phyloP scores from a whole-genome alignment of 139 green algal genomes.

The Chlorella sorokiniana region DNA sequence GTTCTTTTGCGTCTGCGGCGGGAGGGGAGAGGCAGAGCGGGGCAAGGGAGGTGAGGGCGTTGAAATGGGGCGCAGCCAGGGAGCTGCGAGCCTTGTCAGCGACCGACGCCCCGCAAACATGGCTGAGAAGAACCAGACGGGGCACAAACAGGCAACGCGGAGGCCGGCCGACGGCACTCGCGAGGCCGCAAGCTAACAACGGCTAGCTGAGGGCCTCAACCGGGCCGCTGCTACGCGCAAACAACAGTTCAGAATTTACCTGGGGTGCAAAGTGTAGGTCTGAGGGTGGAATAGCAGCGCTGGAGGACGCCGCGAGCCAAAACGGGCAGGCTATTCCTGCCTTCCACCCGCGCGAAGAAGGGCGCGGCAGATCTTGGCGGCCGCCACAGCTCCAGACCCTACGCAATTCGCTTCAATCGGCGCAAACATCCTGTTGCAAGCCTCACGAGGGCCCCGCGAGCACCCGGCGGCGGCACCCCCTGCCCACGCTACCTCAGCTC shows the following conservation, averaged over 20 bases:
- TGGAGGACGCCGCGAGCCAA: no score
- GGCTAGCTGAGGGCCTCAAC: not conserved
- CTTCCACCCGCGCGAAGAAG: no score
- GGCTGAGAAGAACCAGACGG: not conserved
- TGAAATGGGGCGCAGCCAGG: not conserved
- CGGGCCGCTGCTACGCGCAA: not conserved
- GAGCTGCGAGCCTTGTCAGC: not conserved
- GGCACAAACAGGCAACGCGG: not conserved
- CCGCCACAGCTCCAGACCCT: no score
- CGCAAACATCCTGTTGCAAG: no score
- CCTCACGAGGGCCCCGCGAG: no score
- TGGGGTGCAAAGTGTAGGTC: not conserved
- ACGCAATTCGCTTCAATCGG: no score
- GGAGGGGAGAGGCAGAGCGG: not conserved
- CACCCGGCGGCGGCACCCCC: no score
- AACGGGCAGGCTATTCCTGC: no score
- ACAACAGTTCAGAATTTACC: not conserved
- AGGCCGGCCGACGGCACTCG: not conserved
- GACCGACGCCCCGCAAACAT: no score
- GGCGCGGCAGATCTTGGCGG: no score
- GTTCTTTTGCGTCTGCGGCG: not conserved
- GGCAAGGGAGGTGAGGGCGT: not conserved
- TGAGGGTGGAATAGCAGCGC: no score
- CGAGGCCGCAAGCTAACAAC: not conserved
- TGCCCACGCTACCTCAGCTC: no score